phyloP scores from a whole-genome alignment of 1,284 basidiomycete genomes.

The Tilletia setariae region DNA sequence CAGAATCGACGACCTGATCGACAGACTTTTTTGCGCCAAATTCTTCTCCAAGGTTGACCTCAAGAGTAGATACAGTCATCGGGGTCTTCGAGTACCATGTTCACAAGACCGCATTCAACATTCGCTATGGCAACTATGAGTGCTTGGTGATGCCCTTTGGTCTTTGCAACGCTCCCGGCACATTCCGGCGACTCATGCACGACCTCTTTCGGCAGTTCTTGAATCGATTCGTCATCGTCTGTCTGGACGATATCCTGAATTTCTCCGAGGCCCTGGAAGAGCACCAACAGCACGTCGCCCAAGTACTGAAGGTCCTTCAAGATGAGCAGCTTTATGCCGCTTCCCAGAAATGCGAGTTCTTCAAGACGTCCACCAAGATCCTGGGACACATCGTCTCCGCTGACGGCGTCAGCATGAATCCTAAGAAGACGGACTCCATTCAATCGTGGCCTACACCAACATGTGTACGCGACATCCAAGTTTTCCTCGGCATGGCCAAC shows the following conservation, averaged over 20 bases:
- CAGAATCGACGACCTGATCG: too few species aligned
- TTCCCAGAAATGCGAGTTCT: too few species aligned
- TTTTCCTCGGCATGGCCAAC: too few species aligned
- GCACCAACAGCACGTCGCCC: constrained; percentile 54
- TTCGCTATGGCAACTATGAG: constrained; percentile 15
- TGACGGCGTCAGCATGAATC: constrained; percentile 56
- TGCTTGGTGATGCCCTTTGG: too few species aligned
- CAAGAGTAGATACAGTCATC: constrained; percentile 54
- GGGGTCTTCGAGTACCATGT: constrained; percentile 53
- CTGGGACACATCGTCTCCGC: constrained; percentile 56
- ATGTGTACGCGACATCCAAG: constrained; percentile 37
- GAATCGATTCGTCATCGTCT: constrained; percentile 57
- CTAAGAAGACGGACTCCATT: constrained; percentile 56
- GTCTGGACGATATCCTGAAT: constrained; percentile 59
- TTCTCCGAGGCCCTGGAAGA: constrained; percentile 56
- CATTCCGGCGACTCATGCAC: constrained; percentile 54
- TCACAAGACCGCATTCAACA: constrained; percentile 48
- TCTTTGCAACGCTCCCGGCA: too few species aligned
- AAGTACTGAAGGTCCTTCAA: too few species aligned
- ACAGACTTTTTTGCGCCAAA: too few species aligned
- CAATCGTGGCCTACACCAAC: constrained; percentile 56
- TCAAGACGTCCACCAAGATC: constrained; percentile 53
- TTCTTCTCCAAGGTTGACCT: too few species aligned
- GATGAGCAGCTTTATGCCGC: too few species aligned
- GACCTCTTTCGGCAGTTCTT: constrained; percentile 50